phyloP scores from a whole-genome alignment of 1,284 basidiomycete species.

The Violaceomyces palustris region DNA sequence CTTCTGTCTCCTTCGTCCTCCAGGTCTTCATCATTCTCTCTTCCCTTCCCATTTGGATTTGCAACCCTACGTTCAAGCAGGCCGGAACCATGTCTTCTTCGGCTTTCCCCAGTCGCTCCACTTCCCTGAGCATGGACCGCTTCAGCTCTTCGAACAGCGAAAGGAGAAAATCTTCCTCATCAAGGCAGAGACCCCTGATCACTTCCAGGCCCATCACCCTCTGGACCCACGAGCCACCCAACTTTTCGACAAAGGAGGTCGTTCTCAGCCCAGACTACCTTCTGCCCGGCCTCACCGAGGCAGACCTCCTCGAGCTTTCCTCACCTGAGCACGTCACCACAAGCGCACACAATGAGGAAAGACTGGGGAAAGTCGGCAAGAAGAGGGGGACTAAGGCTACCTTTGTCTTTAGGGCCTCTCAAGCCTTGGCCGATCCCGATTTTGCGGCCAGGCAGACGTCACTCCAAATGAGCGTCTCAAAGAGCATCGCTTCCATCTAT shows the following conservation, averaged over 20 bases:
- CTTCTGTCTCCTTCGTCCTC: too few relatives aligned
- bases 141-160: constrained; percentile 21
- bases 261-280: constrained; percentile 45
- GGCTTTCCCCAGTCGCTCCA: constrained; percentile 10
- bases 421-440: constrained; percentile 37
- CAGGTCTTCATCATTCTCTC: too few relatives aligned
- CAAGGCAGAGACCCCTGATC: constrained; percentile 22
- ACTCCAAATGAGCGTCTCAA: constrained; percentile 44
- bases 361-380: too few relatives aligned
- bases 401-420: constrained; percentile 40
- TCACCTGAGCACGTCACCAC: constrained; percentile 6
- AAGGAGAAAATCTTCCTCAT: constrained; percentile 23
- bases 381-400: constrained; percentile 13
- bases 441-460: constrained; percentile 30
- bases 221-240: constrained; percentile 50
- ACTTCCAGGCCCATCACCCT: constrained; percentile 29
- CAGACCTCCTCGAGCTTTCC: constrained; percentile 41
- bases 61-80: too few relatives aligned
- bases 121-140: constrained; percentile 27
- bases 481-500: constrained; percentile 35
- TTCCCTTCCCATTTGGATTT: too few relatives aligned
- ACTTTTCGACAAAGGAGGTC: constrained; percentile 44
- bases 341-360: too few relatives aligned
- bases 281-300: constrained; percentile 35
- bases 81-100: too few relatives aligned